phyloP scores from a whole-genome alignment of 805 yeast genomes.

The Starmerella stigmatis region DNA sequence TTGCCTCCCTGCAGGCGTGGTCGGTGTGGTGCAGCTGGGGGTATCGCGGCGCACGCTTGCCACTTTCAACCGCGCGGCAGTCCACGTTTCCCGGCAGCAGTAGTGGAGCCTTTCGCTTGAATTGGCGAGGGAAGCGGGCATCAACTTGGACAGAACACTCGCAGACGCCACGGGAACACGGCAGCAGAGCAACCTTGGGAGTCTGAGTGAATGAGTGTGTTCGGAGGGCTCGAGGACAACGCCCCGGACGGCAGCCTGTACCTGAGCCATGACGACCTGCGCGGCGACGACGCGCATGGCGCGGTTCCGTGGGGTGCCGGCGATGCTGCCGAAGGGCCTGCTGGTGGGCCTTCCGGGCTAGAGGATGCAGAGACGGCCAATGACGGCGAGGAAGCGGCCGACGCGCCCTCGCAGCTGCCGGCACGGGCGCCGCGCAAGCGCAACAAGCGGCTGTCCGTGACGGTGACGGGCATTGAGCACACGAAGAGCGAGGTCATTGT shows the following conservation, averaged over 20 bases:
- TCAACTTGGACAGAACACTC: too few relatives aligned
- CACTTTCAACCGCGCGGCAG: background rate
- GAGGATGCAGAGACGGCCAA: background rate
- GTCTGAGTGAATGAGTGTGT: slow-evolving; percentile 19
- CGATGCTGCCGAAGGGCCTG: background rate
- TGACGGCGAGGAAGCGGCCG: background rate
- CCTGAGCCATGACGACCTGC: background rate
- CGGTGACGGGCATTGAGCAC: slow-evolving; percentile 60
- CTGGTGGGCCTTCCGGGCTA: background rate
- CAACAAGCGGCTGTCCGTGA: slow-evolving; percentile 39
- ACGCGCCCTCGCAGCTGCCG: background rate
- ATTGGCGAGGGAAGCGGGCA: too few relatives aligned
- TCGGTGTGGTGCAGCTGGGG: background rate
- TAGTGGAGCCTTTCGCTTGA: too few relatives aligned
- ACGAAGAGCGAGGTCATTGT: slow-evolving; percentile 67
- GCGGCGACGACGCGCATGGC: background rate
- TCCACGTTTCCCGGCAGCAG: background rate
- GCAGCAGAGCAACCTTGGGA: too few relatives aligned
- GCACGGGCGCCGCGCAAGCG: slow-evolving; percentile 17
- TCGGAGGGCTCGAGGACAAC: slow-evolving; percentile 27
- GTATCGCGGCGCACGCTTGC: background rate
- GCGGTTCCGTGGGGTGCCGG: background rate
- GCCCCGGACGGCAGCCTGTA: slow-evolving; percentile 25
- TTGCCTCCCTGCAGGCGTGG: too few relatives aligned
- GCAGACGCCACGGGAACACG: too few relatives aligned